Evolutionary conservation across 192 early-diverging fungal species (phyloP), one percentile per base, ranked within the genome.

Genomic region (Borealophlyctis nickersoniae): DNA sequence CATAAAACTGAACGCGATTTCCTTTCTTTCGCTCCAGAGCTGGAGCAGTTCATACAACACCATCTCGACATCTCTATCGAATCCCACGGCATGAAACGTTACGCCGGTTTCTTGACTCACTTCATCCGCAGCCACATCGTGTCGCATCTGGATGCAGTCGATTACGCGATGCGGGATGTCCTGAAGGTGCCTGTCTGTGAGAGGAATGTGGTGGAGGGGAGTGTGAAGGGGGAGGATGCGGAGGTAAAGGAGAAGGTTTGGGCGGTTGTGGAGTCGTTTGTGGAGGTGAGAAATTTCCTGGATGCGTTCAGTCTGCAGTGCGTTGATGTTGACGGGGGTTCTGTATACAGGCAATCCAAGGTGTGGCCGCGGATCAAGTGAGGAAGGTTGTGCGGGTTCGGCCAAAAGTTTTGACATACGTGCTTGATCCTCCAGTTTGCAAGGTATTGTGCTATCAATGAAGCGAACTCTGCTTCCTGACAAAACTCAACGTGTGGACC

Each of bases 81-180:
- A 4, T 24, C 48, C 23, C 27, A 19, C 1, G 48, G 29, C 4
- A 65, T 65, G 39, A 62, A 16, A 3, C 50, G 50, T 9, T 73
- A 58, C 58, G 24, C 60, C 5, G 72, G 69, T 0, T 66, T 32
- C 51, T 22, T 73, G 29, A 48, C 29, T 5, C 60, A 66, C 23
- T 65, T 65, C 48, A n/a, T 73, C 19, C 28, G 62, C 13, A 56
- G 65, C 2, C 33, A 14, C 34, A 19, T 63, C 24, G 11, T 72
- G n/a, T 32, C 69, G n/a, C 11, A 58, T 13, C 22, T 73, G 55
- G 87, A 89, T 63, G 82, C 77, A 56, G 65, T 72, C 52, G 65
- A 69, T 4, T 89, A 89, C 65, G 87, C 83, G 11, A 67, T 87
- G 52, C 71, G 75, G 0, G 81, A 88, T 56, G 71, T 70, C 3